Conservation (phyloP, 768 basidiomycete genomes). For the Brasilioporus rufonigricans region DNA sequence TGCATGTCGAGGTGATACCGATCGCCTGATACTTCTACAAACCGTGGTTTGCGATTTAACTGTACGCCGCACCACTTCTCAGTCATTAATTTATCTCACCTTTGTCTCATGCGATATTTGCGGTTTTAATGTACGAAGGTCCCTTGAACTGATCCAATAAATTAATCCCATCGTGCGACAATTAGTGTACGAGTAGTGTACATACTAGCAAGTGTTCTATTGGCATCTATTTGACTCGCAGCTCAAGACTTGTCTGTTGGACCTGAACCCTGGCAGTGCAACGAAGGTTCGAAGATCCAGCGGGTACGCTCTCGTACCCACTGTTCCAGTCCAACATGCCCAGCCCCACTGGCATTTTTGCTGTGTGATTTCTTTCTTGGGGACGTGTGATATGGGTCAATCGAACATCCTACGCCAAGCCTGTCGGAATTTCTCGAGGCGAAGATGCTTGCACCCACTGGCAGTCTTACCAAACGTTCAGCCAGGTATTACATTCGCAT, state of each 20-base stretch:
- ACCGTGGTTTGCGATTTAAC: not conserved
- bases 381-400: too few relatives aligned
- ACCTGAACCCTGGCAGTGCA: not conserved
- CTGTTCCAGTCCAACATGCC: too few relatives aligned
- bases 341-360: too few relatives aligned
- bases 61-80: not conserved
- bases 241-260: not conserved
- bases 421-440: not conserved
- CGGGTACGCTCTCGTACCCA: not conserved
- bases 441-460: not conserved
- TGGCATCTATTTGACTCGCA: not conserved
- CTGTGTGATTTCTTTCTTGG: not conserved
- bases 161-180: not conserved
- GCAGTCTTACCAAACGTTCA: too few relatives aligned
- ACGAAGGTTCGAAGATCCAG: not conserved
- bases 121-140: not conserved
- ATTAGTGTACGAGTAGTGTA: not conserved
- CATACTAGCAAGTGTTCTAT: not conserved
- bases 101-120: not conserved
- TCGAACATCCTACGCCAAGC: not conserved
- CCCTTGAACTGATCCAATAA: not conserved
- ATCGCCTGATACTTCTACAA: too few relatives aligned
- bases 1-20: not conserved
- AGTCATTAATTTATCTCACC: not conserved
- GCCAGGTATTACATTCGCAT: too few relatives aligned